A percentile compares a stretch with the other conserved stretches of the same genome.
Evolutionary conservation across 768 basidiomycete genomes (phyloP).

Genomic region (Leucosporidium yakuticum): DNA sequence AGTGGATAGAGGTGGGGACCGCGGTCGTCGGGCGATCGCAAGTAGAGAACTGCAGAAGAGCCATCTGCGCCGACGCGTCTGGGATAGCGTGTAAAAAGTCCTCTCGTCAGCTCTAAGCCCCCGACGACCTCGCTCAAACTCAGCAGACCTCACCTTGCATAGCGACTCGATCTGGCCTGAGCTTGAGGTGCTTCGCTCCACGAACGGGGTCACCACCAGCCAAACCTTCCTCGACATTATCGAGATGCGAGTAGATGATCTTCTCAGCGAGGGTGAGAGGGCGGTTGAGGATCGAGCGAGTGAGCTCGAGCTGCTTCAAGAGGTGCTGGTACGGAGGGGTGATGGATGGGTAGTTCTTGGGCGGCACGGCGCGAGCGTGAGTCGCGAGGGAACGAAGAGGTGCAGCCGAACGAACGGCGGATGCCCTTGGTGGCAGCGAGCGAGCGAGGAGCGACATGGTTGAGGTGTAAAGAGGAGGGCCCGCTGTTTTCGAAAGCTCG

Average conservation of each 20-base stretch:
- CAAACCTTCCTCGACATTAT: slow-evolving; percentile 65
- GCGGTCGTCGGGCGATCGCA: slow-evolving; percentile 76
- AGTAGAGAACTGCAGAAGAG: slow-evolving; percentile 93
- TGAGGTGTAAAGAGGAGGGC: no score
- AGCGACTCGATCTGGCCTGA: slow-evolving; percentile 86
- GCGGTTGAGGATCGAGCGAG: slow-evolving; percentile 63
- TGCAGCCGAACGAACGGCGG: background rate
- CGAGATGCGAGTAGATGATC: slow-evolving; percentile 88
- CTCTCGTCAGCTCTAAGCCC: slow-evolving; percentile 12
- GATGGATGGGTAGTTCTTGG: slow-evolving; percentile 64
- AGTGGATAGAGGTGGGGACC: slow-evolving; percentile 74
- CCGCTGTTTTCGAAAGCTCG: no score
- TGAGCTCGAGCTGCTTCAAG: slow-evolving; percentile 62
- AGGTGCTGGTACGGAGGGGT: slow-evolving; percentile 77
- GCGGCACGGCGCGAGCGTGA: slow-evolving; percentile 43
- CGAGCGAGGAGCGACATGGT: slow-evolving; percentile 8
- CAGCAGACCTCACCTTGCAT: slow-evolving; percentile 80
- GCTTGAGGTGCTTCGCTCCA: slow-evolving; percentile 83
- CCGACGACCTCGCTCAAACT: background rate
- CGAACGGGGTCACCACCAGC: slow-evolving; percentile 61
- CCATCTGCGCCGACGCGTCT: slow-evolving; percentile 51
- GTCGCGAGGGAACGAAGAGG: slow-evolving; percentile 21
- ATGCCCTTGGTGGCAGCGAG: background rate
- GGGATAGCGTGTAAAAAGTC: background rate
- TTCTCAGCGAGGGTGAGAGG: slow-evolving; percentile 96